Conservation (phyloP, 768 basidiomycete species). For the Termitomyces sp. region DNA sequence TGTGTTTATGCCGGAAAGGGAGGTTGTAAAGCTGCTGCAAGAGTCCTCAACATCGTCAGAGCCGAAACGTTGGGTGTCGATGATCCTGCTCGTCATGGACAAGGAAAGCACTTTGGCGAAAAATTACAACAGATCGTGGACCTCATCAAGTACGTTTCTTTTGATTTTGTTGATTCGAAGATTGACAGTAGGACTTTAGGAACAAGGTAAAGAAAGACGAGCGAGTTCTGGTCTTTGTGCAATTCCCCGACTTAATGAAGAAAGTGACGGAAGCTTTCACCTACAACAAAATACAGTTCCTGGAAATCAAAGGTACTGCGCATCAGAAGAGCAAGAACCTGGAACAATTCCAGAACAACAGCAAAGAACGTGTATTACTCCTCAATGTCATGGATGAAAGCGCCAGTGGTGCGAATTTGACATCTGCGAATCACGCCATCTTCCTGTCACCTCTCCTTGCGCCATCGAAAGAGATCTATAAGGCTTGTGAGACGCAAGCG, state of each 20-base stretch:
- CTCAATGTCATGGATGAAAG: conserved; percentile 94
- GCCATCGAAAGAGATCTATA: conserved; percentile 75
- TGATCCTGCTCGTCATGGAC: conserved; percentile 65
- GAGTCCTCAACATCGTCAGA: conserved; percentile 77
- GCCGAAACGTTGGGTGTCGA: conserved; percentile 77
- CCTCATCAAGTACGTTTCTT: conserved; percentile 57
- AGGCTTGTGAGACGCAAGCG: conserved; percentile 78
- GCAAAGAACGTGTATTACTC: conserved; percentile 73
- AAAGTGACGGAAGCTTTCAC: conserved; percentile 83
- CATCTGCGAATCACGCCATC: conserved; percentile 90
- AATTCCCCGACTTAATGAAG: conserved; percentile 89
- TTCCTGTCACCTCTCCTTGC: conserved; percentile 91
- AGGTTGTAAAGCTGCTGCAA: conserved; percentile 73
- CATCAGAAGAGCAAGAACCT: conserved; percentile 75
- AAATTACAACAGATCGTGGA: conserved; percentile 76
- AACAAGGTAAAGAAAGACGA: conserved; percentile 67
- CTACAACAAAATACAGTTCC: conserved; percentile 64
- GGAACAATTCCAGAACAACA: conserved; percentile 79
- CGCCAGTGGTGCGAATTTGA: conserved; percentile 90
- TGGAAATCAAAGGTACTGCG: conserved; percentile 78
- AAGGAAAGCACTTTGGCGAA: conserved; percentile 73
- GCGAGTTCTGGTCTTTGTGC: conserved; percentile 89
- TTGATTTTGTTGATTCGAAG: conserved; percentile 1
- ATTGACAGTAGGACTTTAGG: conserved; percentile 27
- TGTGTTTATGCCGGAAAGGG: conserved; percentile 71